These are phyloP conservation scores for Picea sitchensis DNA, from an alignment of 75 land plant genomes.

Conservation along the genomic window DNA sequence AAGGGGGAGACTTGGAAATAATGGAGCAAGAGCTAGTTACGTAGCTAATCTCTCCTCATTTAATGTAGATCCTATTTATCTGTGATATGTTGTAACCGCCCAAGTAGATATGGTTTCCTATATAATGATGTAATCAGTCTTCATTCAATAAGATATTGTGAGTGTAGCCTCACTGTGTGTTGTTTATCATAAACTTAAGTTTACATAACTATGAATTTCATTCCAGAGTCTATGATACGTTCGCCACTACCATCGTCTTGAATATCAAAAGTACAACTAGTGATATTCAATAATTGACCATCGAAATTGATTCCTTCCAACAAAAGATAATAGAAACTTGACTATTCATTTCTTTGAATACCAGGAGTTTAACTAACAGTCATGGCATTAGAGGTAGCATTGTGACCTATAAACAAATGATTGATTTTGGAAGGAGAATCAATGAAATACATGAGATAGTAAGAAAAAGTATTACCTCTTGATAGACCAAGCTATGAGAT, in stretches of 20 bases:
- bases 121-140: no score
- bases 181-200: no score
- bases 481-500: not conserved
- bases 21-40: no score
- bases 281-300: slow-evolving; percentile 5
- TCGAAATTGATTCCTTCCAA: slow-evolving; percentile 5
- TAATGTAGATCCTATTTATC: no score
- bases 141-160: no score
- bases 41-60: no score
- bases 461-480: slow-evolving; percentile 1
- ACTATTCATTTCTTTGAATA: not conserved
- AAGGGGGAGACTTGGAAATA: no score
- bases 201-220: slow-evolving; percentile 9
- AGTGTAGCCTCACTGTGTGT: no score
- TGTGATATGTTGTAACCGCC: no score
- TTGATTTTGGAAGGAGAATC: slow-evolving; percentile 1
- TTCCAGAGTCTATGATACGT: slow-evolving; percentile 17
- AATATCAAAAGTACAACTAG: slow-evolving; percentile 15
- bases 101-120: no score
- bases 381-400: not conserved
- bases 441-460: not conserved
- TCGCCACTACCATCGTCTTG: slow-evolving; percentile 19
- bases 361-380: not conserved
- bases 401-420: not conserved
- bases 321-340: slow-evolving; percentile 12